phyloP scores from a whole-genome alignment of 108 stramenopile species.

The Nitzschia sp. region DNA sequence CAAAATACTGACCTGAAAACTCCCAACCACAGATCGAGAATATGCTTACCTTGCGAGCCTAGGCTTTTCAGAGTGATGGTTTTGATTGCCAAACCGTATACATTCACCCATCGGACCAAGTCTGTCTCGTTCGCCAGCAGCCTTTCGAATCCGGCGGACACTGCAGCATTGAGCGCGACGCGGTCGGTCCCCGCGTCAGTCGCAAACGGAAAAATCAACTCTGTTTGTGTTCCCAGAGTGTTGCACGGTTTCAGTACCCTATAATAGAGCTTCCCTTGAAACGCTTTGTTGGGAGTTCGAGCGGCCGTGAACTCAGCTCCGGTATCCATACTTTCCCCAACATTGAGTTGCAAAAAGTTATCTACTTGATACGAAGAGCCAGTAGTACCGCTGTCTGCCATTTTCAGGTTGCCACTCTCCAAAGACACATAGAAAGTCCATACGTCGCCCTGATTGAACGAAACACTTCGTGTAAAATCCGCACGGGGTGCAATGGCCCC shows the following conservation, averaged over 20 bases:
- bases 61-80: not conserved
- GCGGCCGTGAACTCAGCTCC: not conserved
- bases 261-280: conserved; percentile 23
- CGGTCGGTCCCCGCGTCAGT: not conserved
- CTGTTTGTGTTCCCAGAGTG: not conserved
- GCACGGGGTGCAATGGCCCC: conserved; percentile 18
- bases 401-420: conserved; percentile 1
- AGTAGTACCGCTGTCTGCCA: not conserved
- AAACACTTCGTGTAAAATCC: not conserved
- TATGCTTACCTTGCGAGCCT: conserved; percentile 1
- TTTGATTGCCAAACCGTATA: conserved; percentile 3
- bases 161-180: not conserved
- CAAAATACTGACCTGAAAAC: conserved; percentile 3
- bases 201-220: conserved; percentile 2
- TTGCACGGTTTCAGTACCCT: conserved; percentile 6
- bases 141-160: conserved; percentile 2
- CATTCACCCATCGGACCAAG: conserved; percentile 5
- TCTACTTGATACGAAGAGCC: not conserved
- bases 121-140: conserved; percentile 1
- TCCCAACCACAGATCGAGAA: not conserved
- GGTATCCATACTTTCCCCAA: not conserved
- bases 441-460: not conserved
- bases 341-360: conserved; percentile 3
- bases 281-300: conserved; percentile 1
- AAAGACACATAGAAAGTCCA: conserved; percentile 7